Percentiles rank a stretch among this genome's conserved stretches.
phyloP scores from a whole-genome alignment of 2,329 filamentous ascomycete genomes.

The Eutypa lata region DNA sequence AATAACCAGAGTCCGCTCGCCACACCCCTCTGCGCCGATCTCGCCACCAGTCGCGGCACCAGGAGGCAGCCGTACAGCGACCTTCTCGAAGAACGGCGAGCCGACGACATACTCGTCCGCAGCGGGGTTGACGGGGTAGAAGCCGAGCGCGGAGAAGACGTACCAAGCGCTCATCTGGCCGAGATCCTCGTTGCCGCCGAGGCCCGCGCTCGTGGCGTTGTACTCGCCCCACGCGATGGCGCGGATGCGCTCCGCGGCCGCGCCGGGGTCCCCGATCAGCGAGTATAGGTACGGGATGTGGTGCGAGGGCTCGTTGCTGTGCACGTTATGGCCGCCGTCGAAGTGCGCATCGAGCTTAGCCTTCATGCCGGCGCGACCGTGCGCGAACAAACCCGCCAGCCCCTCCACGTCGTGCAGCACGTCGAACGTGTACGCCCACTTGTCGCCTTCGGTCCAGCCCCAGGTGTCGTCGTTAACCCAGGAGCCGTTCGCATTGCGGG shows the following conservation, averaged over 20 bases:
- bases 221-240: slow-evolving; percentile 38
- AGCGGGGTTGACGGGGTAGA: slow-evolving; percentile 46
- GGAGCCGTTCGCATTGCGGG: too few relatives aligned
- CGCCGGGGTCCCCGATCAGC: slow-evolving; percentile 34
- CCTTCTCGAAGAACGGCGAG: too few relatives aligned
- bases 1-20: slow-evolving; percentile 33
- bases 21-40: not conserved
- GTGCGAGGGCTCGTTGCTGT: slow-evolving; percentile 46
- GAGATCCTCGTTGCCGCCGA: slow-evolving; percentile 46
- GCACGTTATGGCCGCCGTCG: slow-evolving; percentile 41
- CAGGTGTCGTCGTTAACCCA: too few relatives aligned
- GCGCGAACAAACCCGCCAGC: too few relatives aligned
- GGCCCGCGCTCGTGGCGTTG: slow-evolving; percentile 42
- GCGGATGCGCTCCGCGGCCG: slow-evolving; percentile 35
- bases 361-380: too few relatives aligned
- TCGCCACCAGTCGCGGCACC: slow-evolving; percentile 24
- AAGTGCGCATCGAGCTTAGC: slow-evolving; percentile 43
- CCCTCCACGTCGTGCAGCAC: too few relatives aligned
- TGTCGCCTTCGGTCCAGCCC: too few relatives aligned
- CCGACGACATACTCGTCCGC: too few relatives aligned
- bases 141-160: slow-evolving; percentile 43
- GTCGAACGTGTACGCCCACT: too few relatives aligned
- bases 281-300: slow-evolving; percentile 46
- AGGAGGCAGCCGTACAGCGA: too few relatives aligned
- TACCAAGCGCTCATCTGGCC: slow-evolving; percentile 51